Conservation (phyloP, 2,329 filamentous ascomycete genomes). For the Penicillium sp. region DNA sequence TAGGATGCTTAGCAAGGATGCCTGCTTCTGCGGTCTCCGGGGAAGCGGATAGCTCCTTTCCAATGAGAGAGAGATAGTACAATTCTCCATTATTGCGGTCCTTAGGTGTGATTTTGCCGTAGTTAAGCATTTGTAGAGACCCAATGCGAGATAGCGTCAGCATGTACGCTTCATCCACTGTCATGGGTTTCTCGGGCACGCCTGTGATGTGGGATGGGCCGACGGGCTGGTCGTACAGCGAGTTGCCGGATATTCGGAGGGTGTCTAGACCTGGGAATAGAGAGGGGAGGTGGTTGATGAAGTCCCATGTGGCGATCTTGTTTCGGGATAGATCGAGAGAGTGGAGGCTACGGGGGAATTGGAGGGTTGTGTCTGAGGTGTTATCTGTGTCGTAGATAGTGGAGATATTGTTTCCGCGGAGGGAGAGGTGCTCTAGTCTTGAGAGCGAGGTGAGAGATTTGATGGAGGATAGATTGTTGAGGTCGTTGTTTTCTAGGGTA, state of each 20-base stretch:
- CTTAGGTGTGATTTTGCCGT: slow-evolving; percentile 54
- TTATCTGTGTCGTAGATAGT: slow-evolving; percentile 35
- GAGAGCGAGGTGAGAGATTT: slow-evolving; percentile 49
- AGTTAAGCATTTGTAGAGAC: no score
- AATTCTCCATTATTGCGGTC: slow-evolving; percentile 83
- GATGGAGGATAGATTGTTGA: no score
- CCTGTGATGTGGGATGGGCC: slow-evolving; percentile 16
- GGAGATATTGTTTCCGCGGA: slow-evolving; percentile 68
- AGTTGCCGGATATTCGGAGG: slow-evolving; percentile 77
- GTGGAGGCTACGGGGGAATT: slow-evolving; percentile 49
- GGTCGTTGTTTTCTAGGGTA: slow-evolving; percentile 44
- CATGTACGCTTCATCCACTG: slow-evolving; percentile 77
- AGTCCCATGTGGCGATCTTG: slow-evolving; percentile 58
- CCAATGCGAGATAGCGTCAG: slow-evolving; percentile 70
- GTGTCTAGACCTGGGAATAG: slow-evolving; percentile 65
- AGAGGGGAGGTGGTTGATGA: slow-evolving; percentile 59
- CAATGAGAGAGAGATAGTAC: slow-evolving; percentile 83
- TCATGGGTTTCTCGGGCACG: slow-evolving; percentile 36
- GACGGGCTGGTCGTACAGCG: slow-evolving; percentile 61
- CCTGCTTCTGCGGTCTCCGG: slow-evolving; percentile 38
- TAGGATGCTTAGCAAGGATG: slow-evolving; percentile 57
- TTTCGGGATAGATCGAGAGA: slow-evolving; percentile 71
- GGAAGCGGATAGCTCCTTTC: slow-evolving; percentile 54
- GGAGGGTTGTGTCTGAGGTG: slow-evolving; percentile 21
- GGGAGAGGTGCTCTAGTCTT: slow-evolving; percentile 43